These are phyloP conservation scores for Ogataea paraovalis DNA, from an alignment of 805 yeast species.

Conservation along the genomic window DNA sequence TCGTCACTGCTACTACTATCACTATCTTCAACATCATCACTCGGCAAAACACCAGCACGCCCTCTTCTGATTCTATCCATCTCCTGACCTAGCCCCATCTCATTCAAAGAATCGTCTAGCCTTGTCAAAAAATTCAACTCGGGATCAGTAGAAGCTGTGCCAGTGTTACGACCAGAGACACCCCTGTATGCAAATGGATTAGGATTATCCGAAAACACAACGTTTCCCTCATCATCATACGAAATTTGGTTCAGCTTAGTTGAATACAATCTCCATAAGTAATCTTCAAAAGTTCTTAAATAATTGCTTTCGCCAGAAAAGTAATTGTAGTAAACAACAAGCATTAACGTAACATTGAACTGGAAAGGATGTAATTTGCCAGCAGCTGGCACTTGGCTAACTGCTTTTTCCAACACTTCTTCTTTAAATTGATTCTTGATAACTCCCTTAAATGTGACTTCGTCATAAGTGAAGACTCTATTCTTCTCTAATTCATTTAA, in stretches of 20 bases:
- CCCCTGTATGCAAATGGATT: background rate
- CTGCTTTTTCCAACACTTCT: constrained; percentile 5
- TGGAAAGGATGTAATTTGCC: background rate
- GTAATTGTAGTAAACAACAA: constrained; percentile 7
- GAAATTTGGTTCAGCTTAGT: background rate
- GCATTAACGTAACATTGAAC: constrained; percentile 4
- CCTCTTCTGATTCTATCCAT: background rate
- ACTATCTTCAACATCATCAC: background rate
- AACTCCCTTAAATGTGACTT: background rate
- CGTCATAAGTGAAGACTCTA: constrained; percentile 6
- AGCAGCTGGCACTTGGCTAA: background rate
- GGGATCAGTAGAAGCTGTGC: background rate
- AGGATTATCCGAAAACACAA: background rate
- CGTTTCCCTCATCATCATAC: constrained; percentile 1
- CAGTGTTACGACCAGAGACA: background rate
- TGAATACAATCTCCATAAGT: constrained; percentile 8
- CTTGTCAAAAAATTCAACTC: background rate
- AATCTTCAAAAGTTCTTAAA: constrained; percentile 11
- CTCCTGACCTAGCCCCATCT: background rate
- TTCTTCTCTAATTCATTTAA: constrained; percentile 44
- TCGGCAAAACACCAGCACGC: background rate
- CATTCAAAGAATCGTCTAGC: background rate
- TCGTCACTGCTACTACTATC: no score
- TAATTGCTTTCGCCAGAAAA: constrained; percentile 4
- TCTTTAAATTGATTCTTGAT: constrained; percentile 4